Conservation (phyloP, 2,329 filamentous ascomycete genomes). For the Sarocladium kiliense region DNA sequence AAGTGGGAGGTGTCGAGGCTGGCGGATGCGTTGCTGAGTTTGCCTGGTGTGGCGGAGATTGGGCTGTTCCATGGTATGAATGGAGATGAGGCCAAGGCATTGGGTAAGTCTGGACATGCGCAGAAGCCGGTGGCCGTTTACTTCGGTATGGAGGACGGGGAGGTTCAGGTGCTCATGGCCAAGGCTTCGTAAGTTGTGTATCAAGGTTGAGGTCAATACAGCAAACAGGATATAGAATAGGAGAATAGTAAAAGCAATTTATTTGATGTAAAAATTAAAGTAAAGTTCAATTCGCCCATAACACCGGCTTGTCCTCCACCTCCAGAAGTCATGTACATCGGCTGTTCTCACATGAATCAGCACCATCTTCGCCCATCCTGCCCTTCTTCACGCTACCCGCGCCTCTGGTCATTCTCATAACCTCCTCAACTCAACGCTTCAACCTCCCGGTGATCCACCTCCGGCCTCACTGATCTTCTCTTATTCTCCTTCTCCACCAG, state of each 20-base stretch:
- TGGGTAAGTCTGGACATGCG: slow-evolving; percentile 59
- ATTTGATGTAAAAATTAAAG: slow-evolving; percentile 20
- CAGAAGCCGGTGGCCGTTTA: slow-evolving; percentile 93
- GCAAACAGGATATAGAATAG: not conserved
- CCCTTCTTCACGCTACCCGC: too few relatives aligned
- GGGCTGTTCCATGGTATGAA: slow-evolving; percentile 84
- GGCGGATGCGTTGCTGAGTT: slow-evolving; percentile 68
- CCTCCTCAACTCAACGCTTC: too few relatives aligned
- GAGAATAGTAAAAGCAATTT: slow-evolving; percentile 7
- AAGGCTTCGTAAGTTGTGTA: slow-evolving; percentile 1
- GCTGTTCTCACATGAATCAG: too few relatives aligned
- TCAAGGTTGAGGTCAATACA: too few relatives aligned
- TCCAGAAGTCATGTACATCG: too few relatives aligned
- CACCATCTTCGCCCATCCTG: too few relatives aligned
- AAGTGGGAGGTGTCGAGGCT: slow-evolving; percentile 77
- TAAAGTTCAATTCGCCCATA: too few relatives aligned
- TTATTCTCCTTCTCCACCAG: too few relatives aligned
- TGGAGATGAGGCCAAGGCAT: slow-evolving; percentile 55
- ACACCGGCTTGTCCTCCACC: too few relatives aligned
- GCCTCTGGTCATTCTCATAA: slow-evolving; percentile 30
- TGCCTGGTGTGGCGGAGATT: slow-evolving; percentile 86
- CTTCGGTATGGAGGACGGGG: slow-evolving; percentile 82
- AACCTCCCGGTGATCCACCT: too few relatives aligned
- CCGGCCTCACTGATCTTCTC: too few relatives aligned
- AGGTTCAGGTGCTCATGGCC: slow-evolving; percentile 44